Evolutionary conservation across 345 rosid genomes (phyloP).

Genomic region (Arabis alpina): DNA sequence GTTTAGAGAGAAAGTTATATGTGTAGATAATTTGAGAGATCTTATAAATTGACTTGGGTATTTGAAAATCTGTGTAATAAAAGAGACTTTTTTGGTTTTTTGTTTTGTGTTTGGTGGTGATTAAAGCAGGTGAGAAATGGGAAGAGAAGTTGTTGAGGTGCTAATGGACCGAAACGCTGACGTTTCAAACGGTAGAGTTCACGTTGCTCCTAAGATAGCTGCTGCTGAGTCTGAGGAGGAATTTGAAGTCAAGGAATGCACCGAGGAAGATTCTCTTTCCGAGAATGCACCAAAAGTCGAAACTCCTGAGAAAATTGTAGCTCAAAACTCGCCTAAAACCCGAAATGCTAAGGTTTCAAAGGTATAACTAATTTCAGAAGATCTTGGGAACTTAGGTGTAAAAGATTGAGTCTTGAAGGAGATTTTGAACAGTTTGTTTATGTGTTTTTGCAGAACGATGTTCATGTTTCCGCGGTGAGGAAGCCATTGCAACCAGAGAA

Average conservation of each 20-base stretch:
- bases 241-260: conserved; percentile 63
- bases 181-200: conserved; percentile 53
- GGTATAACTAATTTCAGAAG: conserved; percentile 23
- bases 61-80: conserved; percentile 8
- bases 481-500: conserved; percentile 58
- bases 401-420: not conserved
- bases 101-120: conserved; percentile 16
- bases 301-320: conserved; percentile 28
- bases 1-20: no score
- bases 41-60: conserved; percentile 52
- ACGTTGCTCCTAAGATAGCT: conserved; percentile 55
- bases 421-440: not conserved
- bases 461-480: conserved; percentile 52
- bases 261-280: conserved; percentile 37
- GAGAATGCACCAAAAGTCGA: conserved; percentile 20
- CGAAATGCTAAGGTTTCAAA: conserved; percentile 30
- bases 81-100: not conserved
- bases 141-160: conserved; percentile 63
- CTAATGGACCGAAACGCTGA: conserved; percentile 64
- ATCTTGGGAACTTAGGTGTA: conserved; percentile 8
- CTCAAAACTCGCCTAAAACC: conserved; percentile 26
- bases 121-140: conserved; percentile 75
- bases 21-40: conserved; percentile 43
- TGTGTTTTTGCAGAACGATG: conserved; percentile 54
- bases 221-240: conserved; percentile 59